These are phyloP conservation scores for Venturia effusa DNA, from an alignment of 2,329 filamentous ascomycete species.

Conservation along the genomic window DNA sequence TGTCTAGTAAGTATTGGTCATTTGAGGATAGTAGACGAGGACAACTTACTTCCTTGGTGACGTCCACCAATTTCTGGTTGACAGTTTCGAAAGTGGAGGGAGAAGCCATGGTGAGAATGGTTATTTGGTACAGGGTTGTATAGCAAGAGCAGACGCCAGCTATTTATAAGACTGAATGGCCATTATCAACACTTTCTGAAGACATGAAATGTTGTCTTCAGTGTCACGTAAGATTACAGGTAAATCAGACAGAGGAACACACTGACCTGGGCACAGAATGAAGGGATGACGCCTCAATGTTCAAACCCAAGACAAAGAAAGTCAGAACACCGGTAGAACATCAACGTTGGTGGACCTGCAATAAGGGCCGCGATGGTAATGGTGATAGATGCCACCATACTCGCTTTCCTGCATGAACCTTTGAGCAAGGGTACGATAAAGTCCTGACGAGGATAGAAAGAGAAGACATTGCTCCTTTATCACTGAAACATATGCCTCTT, in stretches of 20 bases:
- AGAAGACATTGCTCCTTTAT: too few species aligned
- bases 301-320: too few species aligned
- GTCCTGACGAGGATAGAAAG: too few species aligned
- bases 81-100: background rate
- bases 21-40: background rate
- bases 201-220: background rate
- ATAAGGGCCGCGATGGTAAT: too few species aligned
- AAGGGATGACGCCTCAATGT: too few species aligned
- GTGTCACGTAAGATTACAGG: background rate
- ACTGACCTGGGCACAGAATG: too few species aligned
- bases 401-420: too few species aligned
- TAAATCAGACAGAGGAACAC: background rate
- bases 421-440: too few species aligned
- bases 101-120: background rate
- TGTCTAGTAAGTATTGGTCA: background rate
- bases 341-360: too few species aligned
- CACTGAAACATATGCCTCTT: too few species aligned
- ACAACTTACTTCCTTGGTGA: background rate
- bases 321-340: too few species aligned
- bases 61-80: background rate
- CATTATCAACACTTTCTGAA: background rate
- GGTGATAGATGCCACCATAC: too few species aligned
- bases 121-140: background rate
- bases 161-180: background rate
- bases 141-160: background rate